Evolutionary conservation across 2,329 filamentous ascomycete species (phyloP), one percentile per base, ranked within the genome.

Genomic region (Didymella exigua): DNA sequence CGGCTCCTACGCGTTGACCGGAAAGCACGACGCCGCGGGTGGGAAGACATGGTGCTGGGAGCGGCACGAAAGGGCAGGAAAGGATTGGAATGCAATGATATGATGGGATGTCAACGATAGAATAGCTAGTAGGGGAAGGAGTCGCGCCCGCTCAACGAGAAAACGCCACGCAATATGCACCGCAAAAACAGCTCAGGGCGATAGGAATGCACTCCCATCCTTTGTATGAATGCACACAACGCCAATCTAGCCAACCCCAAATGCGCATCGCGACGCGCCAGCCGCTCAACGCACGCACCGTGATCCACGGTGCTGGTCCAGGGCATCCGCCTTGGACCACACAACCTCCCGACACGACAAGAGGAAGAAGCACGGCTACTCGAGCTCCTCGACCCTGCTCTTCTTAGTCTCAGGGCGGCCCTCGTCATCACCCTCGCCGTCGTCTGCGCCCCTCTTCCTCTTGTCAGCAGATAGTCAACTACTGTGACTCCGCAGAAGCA

Each of bases 391-490:
- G 10, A 50, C 24, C 41, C 46, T 41, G 4, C 29, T 19, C 26
- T 33, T 55, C 46, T 55, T 55, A 50, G 52, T 23, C 46, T 55
- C 46, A 27, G 41, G 52, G 14, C n/a, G 42, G 1, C 24, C 42
- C 6, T 44, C 48, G 1, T 18, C 47, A 8, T 46, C 19, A 1
- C 19, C 40, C 4, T 11, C 40, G 4, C 37, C 27, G 2, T 31
- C 43, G 3, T 11, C 40, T 10, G 37, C 27, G n/a, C 33, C 33
- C 27, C 53, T 56, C 53, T 56, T 56, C 53, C 53, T 51, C 53
- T 56, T 56, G 31, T 51, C 53, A 47, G 41, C 43, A 44, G 53
- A 56, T 56, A 56, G 53, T 56, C 53, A 57, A 19, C 54, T 57
- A 49, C 54, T 57, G 45, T 57, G 54, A 41, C 49, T 57, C 43